Base-by-base conservation (phyloP, 2,329 filamentous ascomycete genomes). In the Ceratocystis harringtonii region DNA sequence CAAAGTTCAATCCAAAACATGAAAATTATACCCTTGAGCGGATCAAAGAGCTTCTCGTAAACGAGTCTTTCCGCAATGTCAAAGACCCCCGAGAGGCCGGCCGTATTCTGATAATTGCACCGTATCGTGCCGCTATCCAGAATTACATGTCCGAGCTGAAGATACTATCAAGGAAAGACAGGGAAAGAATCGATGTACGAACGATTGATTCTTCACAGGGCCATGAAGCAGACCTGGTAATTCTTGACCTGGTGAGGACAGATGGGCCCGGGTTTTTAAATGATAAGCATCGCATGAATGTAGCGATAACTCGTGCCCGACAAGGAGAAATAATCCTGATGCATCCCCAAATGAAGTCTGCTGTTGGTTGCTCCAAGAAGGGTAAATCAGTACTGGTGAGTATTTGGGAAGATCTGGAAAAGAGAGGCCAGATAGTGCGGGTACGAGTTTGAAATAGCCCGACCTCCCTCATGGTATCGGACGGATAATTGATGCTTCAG, bases 201-300 rank as follows among this genome's bases (percentile, higher is more conserved):
- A 80, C 78, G 0, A 74, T 79, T 0, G 78, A 79, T 62, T 77
- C 74, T 3, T 75, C 76, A 0, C 78, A 80, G 48, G 78, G 78
- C 0, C 77, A 78, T 15, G 76, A 80, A 66, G 78, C 78, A 0
- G 78, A 80, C 50, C 72, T 79, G 4, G 77, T 80, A 0, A 76
- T 79, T 43, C 71, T 80, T 0, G 78, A 80, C 70, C 73, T 79
- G 68, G 78, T 80, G 1, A 72, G 76, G n/a, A 75, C 75, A 0
- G 70, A 69, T 0, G 71, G 70, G 0, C 75, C 76, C 0, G 73
- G 72, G 0, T 79, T 79, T 62, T 75, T 79, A 70, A 74, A 79
- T 25, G 75, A 79, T 17, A 71, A 74, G 0, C 75, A 78, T 45
- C 72, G 78, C 0, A 72, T 80, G 1, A 79, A 78, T 17, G 78